A percentile compares a stretch with the other conserved stretches of the same genome.
phyloP scores from a whole-genome alignment of 768 basidiomycete genomes.

The Boletus rubroflammeus region DNA sequence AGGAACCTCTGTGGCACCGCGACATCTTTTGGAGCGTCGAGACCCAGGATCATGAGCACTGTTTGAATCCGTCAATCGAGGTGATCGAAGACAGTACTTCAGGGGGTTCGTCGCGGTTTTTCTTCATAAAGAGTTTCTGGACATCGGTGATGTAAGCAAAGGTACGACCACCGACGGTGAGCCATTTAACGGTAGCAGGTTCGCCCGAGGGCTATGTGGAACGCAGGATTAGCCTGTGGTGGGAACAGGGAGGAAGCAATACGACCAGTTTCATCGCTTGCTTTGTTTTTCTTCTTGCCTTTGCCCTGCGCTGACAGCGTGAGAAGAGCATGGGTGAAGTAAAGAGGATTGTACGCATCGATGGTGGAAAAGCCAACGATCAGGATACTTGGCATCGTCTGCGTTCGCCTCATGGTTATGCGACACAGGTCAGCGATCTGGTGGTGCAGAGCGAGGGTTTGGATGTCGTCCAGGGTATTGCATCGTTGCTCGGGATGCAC shows the following conservation, averaged over 20 bases:
- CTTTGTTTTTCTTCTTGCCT: constrained; percentile 50
- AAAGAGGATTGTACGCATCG: constrained; percentile 49
- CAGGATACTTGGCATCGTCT: constrained; percentile 63
- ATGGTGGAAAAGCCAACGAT: constrained; percentile 64
- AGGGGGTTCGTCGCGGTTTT: too few species aligned
- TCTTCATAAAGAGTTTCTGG: too few species aligned
- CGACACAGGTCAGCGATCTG: constrained; percentile 54
- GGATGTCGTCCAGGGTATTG: constrained; percentile 47
- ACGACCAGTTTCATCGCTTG: constrained; percentile 47
- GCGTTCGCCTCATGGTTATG: constrained; percentile 68
- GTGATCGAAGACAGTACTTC: too few species aligned
- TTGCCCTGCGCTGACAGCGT: constrained; percentile 43
- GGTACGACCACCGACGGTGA: constrained; percentile 74
- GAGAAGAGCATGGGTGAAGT: constrained; percentile 3
- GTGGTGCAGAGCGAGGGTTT: constrained; percentile 49
- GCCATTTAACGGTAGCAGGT: constrained; percentile 69
- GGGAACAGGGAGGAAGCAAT: not conserved
- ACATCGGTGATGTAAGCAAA: constrained; percentile 68
- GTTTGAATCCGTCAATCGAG: too few species aligned
- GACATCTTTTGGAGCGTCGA: constrained; percentile 11
- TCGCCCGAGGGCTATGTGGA: constrained; percentile 57
- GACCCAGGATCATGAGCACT: not conserved
- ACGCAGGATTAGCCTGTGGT: constrained; percentile 1
- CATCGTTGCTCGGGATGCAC: constrained; percentile 71
- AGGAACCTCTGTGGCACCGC: not conserved